phyloP scores from a whole-genome alignment of 805 yeast species.

The Cyberlindnera amylophila region DNA sequence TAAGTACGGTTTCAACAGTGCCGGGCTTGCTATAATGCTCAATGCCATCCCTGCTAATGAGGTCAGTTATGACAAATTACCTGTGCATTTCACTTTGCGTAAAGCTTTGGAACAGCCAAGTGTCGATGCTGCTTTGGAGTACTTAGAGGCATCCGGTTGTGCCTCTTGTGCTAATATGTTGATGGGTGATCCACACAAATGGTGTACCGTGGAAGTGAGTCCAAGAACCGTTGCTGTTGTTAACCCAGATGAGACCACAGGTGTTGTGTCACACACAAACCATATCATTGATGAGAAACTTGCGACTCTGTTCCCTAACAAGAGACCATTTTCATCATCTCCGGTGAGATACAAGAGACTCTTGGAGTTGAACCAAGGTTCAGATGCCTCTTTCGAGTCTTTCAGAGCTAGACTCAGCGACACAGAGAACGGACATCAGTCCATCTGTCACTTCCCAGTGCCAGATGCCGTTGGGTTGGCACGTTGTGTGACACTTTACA shows the following conservation, averaged over 20 bases:
- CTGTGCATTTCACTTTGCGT: conserved; percentile 36
- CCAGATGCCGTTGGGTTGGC: conserved; percentile 19
- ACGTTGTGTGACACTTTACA: conserved; percentile 19
- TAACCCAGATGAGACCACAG: conserved; percentile 11
- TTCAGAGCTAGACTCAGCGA: conserved; percentile 24
- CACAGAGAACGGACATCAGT: conserved; percentile 13
- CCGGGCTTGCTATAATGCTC: conserved; percentile 21
- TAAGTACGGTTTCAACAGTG: conserved; percentile 23
- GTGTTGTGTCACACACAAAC: conserved; percentile 26
- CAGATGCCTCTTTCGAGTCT: conserved; percentile 17
- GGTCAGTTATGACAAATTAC: conserved; percentile 29
- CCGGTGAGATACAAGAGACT: conserved; percentile 17
- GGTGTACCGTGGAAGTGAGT: conserved; percentile 22
- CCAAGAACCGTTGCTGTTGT: conserved; percentile 20
- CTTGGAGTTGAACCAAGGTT: conserved; percentile 11
- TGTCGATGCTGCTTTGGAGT: conserved; percentile 17
- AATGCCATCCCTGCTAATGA: conserved; percentile 27
- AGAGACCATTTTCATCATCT: conserved; percentile 19
- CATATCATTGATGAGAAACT: conserved; percentile 18
- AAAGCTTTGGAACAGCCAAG: conserved; percentile 28
- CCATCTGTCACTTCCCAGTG: conserved; percentile 21
- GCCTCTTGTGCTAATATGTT: conserved; percentile 26
- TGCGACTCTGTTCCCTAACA: conserved; percentile 7
- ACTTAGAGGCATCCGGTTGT: conserved; percentile 17
- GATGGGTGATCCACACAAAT: conserved; percentile 24